Evolutionary conservation across 2,329 filamentous ascomycete genomes (phyloP).

Genomic region (Hypoxylon sp.): DNA sequence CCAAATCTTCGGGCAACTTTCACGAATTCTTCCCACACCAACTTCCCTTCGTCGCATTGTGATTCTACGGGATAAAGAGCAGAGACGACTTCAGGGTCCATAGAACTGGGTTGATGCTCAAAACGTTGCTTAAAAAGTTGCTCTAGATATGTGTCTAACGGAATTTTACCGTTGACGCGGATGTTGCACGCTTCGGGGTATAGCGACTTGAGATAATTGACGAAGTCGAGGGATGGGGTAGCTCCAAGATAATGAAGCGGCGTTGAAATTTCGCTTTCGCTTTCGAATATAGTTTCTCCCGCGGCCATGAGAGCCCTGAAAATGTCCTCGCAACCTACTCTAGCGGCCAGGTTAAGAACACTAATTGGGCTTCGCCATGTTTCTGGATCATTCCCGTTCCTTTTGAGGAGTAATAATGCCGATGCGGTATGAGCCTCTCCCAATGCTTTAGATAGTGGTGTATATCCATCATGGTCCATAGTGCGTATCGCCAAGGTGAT

Average conservation of each 20-base stretch:
- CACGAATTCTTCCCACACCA: constrained; percentile 17
- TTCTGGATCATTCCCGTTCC: background rate
- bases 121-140: background rate
- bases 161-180: constrained; percentile 1
- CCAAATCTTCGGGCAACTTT: too few species aligned
- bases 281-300: background rate
- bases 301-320: background rate
- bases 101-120: background rate
- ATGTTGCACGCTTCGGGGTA: constrained; percentile 5
- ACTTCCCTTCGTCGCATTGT: background rate
- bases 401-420: constrained; percentile 9
- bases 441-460: constrained; percentile 4
- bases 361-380: constrained; percentile 15
- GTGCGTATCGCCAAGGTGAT: background rate
- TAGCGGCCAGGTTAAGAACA: background rate
- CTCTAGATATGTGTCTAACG: constrained; percentile 9
- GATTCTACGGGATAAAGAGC: background rate
- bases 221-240: background rate
- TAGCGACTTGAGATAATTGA: constrained; percentile 18
- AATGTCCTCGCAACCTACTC: background rate
- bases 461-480: background rate
- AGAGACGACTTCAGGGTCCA: background rate
- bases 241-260: constrained; percentile 10
- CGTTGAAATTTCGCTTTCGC: background rate
- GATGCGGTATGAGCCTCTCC: background rate